Evolutionary conservation across 2,329 filamentous ascomycete species (phyloP).

Genomic region (Colletotrichum siamense): DNA sequence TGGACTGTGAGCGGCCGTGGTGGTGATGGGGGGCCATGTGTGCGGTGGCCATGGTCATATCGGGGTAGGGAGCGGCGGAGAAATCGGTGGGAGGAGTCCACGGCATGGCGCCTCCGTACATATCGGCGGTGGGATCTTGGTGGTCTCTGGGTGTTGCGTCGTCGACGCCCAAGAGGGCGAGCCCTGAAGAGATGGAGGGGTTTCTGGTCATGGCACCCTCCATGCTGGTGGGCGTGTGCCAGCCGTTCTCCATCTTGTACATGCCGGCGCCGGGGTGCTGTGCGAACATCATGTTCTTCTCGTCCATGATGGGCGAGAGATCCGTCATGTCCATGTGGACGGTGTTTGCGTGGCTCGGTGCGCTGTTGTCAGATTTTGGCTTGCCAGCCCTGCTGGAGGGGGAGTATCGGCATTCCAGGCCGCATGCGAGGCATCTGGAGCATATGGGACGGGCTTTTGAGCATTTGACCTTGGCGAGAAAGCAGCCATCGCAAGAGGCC

Average conservation of each 20-base stretch:
- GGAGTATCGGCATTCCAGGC: slow-evolving; percentile 56
- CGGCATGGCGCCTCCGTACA: slow-evolving; percentile 41
- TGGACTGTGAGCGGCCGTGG: slow-evolving; percentile 39
- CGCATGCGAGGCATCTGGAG: slow-evolving; percentile 54
- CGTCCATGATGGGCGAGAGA: slow-evolving; percentile 28
- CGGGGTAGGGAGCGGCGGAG: slow-evolving; percentile 33
- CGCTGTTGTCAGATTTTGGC: slow-evolving; percentile 42
- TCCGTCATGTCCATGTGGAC: slow-evolving; percentile 26
- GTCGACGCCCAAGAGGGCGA: slow-evolving; percentile 35
- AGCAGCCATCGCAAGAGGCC: slow-evolving; percentile 60
- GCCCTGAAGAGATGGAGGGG: slow-evolving; percentile 37
- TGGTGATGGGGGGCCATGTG: slow-evolving; percentile 28
- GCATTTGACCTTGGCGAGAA: slow-evolving; percentile 62
- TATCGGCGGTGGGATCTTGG: slow-evolving; percentile 28
- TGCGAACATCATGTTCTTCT: slow-evolving; percentile 35
- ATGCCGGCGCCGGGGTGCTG: slow-evolving; percentile 32
- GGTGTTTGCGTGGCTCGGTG: slow-evolving; percentile 23
- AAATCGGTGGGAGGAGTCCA: slow-evolving; percentile 46
- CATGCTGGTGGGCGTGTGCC: slow-evolving; percentile 42
- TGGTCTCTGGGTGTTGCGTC: slow-evolving; percentile 25
- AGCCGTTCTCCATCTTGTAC: slow-evolving; percentile 42
- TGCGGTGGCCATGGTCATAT: slow-evolving; percentile 33
- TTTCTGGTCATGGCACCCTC: slow-evolving; percentile 38
- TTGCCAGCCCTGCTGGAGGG: slow-evolving; percentile 57
- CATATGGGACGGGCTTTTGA: slow-evolving; percentile 59